Conservation (phyloP, 495 filamentous ascomycete species). For the Clavariopsis aquatica region DNA sequence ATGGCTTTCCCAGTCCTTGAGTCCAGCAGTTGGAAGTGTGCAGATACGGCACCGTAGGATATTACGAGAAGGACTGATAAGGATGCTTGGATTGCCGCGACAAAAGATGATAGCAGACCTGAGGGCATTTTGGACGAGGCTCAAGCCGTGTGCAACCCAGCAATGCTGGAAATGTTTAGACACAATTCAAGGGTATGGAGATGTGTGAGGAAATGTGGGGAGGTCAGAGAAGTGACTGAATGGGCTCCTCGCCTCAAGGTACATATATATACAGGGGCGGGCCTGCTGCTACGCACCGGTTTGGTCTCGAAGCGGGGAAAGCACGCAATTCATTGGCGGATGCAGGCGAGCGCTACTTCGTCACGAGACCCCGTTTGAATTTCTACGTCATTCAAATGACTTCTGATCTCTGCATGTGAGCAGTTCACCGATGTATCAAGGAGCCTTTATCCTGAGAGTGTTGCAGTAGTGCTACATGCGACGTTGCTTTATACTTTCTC, state of each 20-base stretch:
- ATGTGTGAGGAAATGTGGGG: background rate
- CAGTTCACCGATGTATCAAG: too few relatives aligned
- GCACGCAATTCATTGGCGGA: slow-evolving; percentile 20
- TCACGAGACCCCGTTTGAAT: background rate
- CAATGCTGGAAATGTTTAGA: background rate
- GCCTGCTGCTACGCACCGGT: slow-evolving; percentile 26
- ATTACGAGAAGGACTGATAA: slow-evolving; percentile 68
- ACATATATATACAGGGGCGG: background rate
- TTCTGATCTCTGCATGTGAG: too few relatives aligned
- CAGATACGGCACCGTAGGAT: slow-evolving; percentile 59
- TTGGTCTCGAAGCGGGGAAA: slow-evolving; percentile 25
- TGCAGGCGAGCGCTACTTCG: background rate
- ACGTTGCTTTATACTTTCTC: too few relatives aligned
- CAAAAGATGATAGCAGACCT: slow-evolving; percentile 50
- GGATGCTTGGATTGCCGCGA: slow-evolving; percentile 68
- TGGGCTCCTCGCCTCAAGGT: background rate
- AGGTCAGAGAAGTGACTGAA: slow-evolving; percentile 1
- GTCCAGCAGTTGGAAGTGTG: slow-evolving; percentile 56
- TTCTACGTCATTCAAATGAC: background rate
- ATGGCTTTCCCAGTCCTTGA: slow-evolving; percentile 57
- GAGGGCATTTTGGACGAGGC: slow-evolving; percentile 13
- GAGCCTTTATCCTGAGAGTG: too few relatives aligned
- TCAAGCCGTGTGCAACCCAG: too few relatives aligned
- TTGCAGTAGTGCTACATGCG: too few relatives aligned
- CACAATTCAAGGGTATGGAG: background rate